Evolutionary conservation across 441 rosid species (phyloP).

Genomic region (Biscutella laevigata): DNA sequence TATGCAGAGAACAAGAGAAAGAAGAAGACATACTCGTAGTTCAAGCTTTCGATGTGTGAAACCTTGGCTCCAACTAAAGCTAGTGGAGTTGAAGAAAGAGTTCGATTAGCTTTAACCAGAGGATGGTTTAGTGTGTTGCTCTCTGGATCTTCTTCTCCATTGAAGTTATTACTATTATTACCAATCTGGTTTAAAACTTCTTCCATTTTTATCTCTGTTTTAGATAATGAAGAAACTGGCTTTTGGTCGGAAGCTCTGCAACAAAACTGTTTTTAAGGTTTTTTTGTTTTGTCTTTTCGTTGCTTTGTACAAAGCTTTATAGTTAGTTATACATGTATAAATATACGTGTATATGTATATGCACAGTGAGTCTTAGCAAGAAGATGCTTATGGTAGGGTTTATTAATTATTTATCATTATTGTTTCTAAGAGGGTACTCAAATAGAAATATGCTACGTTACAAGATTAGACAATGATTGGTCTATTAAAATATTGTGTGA

Average conservation of each 20-base stretch:
- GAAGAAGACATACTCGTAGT: slow-evolving; percentile 55
- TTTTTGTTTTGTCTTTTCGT: slow-evolving; percentile 5
- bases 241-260: slow-evolving; percentile 28
- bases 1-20: not conserved
- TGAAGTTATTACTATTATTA: slow-evolving; percentile 24
- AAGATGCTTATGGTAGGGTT: not conserved
- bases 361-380: not conserved
- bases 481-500: not conserved
- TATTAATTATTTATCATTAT: too few species aligned
- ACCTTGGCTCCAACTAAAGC: slow-evolving; percentile 87
- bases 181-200: slow-evolving; percentile 24
- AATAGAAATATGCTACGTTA: slow-evolving; percentile 15
- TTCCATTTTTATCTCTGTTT: slow-evolving; percentile 29
- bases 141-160: slow-evolving; percentile 45
- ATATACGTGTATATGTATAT: not conserved
- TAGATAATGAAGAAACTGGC: slow-evolving; percentile 14
- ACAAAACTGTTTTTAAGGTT: slow-evolving; percentile 24
- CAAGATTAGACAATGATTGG: slow-evolving; percentile 22
- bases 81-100: slow-evolving; percentile 62
- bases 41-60: slow-evolving; percentile 79
- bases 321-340: not conserved
- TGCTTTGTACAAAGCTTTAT: slow-evolving; percentile 2
- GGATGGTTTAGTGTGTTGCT: slow-evolving; percentile 54
- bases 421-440: slow-evolving; percentile 11
- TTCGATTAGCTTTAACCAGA: slow-evolving; percentile 62